Base-by-base conservation (phyloP, 495 filamentous ascomycete genomes). In the Tuber brumale region DNA sequence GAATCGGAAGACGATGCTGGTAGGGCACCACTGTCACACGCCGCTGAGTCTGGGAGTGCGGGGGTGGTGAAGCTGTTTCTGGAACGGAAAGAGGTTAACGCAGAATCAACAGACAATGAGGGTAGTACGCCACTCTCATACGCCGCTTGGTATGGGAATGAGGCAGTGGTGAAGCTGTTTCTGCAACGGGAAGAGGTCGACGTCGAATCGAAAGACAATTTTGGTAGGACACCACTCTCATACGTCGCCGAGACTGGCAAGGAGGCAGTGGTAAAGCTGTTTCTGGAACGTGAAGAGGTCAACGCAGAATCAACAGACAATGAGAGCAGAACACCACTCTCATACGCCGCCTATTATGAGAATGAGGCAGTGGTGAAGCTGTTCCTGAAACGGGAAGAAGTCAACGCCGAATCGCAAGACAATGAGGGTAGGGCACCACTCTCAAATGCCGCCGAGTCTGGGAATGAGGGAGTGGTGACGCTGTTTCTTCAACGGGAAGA, bases 141-240 rank as follows among this genome's bases (percentile, higher is more conserved):
- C 74, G 84, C 84, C 5, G 81, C 83, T 35, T 46, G 73, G 45
- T 75, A 72, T 31, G 81, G 81, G 14, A 71, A 81, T 31, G 73
- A 81, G 43, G 66, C 9, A 77, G 5, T 82, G 0, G 81, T 83
- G 41, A 72, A 70, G 51, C 57, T 82, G 19, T 72, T 86, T 16
- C 72, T 84, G 37, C 73, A 70, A 14, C 78, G 70, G 16, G 45
- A 51, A 35, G 79, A 73, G 35, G 75, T 80, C 12, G 37, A 75
- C 14, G 61, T 44, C 12, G 73, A 81, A n/a, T 74, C 72, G 37
- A 77, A 39, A 69, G 79, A 85, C 14, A 69, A 31, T 31, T 5
- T 75, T 61, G 75, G 77, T 16, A 80, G 82, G 43, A 86, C 82
- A 6, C 83, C 85, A 44, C 81, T 87, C 42, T 84, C 79, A 8